Base-by-base conservation (phyloP, 1,284 basidiomycete species). In the Moesziomyces parantarcticus region DNA sequence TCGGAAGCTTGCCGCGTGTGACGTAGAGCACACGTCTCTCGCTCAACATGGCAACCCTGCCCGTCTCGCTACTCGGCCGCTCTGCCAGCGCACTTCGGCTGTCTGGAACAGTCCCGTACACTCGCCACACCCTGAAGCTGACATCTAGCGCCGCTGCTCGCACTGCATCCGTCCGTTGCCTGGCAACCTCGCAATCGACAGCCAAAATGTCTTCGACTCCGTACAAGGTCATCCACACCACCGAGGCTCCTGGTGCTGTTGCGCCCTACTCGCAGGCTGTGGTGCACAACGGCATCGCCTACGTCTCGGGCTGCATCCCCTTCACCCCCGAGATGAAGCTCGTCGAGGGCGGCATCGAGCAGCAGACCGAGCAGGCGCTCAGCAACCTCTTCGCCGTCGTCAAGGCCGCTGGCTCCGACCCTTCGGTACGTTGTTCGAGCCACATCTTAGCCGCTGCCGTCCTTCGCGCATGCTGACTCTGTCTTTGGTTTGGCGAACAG, bases 271-370 rank as follows among this genome's bases (percentile, higher is more conserved):
- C 70, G 48, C 92, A 97, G 86, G 94, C 91, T 10, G 92, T 92
- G 81, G 75, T 81, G 34, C 88, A 89, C 73, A 92, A 92, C 62
- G 90, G 92, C 76, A 88, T 94, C 58, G 89, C 97, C 75, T 97
- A 95, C 86, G 88, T 90, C 49, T 96, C 93, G 7, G 96, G 96
- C 54, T 92, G 91, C 81, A 92, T 98, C 79, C 92, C 93, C 1
- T 87, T 97, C 64, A 89, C 92, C 81, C 92, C 94, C 11, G 81
- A 87, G 42, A 90, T 90, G 85, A 87, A 91, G 78, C 86, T 97
- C 79, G 90, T 93, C 46, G 83, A 85, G 46, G 92, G 83, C 39
- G 94, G 91, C 36, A 89, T 98, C 61, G 90, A 92, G 81, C 90
- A 87, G 63, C 94, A 99, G 85, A 89, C 94, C 16, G 86, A 88